A percentile compares a stretch with the other conserved stretches of the same genome.
These are phyloP conservation scores for Hypomyces rosellus DNA, from an alignment of 2,329 filamentous ascomycete species.

Conservation along the genomic window DNA sequence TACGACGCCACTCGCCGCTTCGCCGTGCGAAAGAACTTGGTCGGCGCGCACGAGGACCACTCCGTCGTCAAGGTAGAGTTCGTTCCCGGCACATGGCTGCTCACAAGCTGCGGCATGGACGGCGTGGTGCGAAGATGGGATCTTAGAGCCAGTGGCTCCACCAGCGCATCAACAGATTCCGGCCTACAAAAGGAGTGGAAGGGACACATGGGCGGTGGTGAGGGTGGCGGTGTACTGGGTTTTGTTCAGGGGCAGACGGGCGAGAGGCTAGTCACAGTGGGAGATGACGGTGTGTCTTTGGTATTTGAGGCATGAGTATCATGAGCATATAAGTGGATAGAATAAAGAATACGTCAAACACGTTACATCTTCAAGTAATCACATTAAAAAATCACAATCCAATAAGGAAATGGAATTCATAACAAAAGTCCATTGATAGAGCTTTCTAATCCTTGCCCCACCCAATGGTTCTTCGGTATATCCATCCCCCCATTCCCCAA, in stretches of 20 bases:
- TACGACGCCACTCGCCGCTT: conserved; percentile 85
- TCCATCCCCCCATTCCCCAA: too few species aligned
- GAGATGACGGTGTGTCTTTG: conserved; percentile 71
- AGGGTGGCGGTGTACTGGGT: conserved; percentile 80
- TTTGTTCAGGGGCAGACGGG: conserved; percentile 80
- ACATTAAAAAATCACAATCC: too few species aligned
- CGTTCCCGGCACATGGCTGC: conserved; percentile 58
- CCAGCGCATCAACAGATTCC: conserved; percentile 34
- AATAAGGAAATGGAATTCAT: too few species aligned
- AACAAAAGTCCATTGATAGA: too few species aligned
- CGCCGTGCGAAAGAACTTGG: conserved; percentile 75
- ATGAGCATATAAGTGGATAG: too few species aligned
- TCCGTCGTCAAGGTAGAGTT: conserved; percentile 93
- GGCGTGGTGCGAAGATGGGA: conserved; percentile 90
- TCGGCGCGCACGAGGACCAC: conserved; percentile 77
- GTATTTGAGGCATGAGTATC: conserved; percentile 53
- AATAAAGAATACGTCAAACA: too few species aligned
- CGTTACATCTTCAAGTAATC: too few species aligned
- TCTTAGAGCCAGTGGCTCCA: conserved; percentile 40
- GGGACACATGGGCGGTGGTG: conserved; percentile 77
- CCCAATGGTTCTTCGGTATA: too few species aligned
- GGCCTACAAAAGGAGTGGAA: conserved; percentile 83
- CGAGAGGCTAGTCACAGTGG: conserved; percentile 75
- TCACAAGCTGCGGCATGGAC: conserved; percentile 89
- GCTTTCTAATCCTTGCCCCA: too few species aligned